phyloP scores from a whole-genome alignment of 176 grass and related monocot genomes.

The Miscanthus lutarioriparius region DNA sequence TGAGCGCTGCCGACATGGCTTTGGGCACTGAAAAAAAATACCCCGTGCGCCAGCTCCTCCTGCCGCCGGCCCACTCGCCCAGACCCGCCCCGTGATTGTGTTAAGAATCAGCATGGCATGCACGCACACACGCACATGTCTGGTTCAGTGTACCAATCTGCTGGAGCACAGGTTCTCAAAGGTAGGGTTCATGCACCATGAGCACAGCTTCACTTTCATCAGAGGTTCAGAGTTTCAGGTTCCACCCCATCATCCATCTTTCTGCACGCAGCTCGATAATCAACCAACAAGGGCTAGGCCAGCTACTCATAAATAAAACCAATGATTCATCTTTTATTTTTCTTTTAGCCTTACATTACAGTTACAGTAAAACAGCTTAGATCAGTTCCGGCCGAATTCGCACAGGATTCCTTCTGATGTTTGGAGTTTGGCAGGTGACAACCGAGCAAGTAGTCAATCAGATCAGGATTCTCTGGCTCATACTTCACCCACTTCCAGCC shows the following conservation, averaged over 20 bases:
- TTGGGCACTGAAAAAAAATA: conserved; percentile 38
- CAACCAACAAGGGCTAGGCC: neutral
- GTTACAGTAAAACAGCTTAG: neutral
- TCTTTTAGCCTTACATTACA: neutral
- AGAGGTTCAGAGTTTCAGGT: neutral
- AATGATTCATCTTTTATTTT: no score
- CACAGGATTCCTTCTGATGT: no score
- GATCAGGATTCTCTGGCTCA: conserved; percentile 28
- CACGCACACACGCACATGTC: conserved; percentile 21
- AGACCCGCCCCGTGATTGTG: conserved; percentile 1
- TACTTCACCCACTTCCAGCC: neutral
- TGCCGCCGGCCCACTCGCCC: conserved; percentile 24
- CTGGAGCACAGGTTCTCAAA: neutral
- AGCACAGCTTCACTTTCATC: neutral
- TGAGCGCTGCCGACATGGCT: conserved; percentile 45
- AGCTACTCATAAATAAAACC: neutral
- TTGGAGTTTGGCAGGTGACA: conserved; percentile 23
- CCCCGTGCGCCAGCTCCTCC: neutral
- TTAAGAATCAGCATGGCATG: conserved; percentile 35
- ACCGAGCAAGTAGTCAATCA: neutral
- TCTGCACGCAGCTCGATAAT: neutral
- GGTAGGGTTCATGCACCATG: conserved; percentile 33
- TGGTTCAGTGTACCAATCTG: conserved; percentile 32
- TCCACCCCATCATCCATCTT: neutral
- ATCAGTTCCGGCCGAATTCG: neutral